phyloP scores from a whole-genome alignment of 2,329 filamentous ascomycete species.

The Aspergillus sp. region DNA sequence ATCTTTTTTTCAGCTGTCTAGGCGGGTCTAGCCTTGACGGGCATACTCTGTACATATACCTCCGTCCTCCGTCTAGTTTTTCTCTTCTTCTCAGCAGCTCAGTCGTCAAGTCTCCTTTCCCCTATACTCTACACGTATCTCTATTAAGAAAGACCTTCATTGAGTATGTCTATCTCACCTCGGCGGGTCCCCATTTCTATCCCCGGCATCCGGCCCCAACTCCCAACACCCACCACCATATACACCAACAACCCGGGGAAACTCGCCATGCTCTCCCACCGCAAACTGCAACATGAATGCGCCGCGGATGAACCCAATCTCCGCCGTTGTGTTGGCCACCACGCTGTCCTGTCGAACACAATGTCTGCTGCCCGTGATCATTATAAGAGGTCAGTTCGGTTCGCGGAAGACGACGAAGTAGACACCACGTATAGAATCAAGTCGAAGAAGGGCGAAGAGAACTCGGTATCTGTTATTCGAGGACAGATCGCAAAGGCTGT shows the following conservation, averaged over 20 bases:
- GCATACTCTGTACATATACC: background rate
- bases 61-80: background rate
- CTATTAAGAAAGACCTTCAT: no score
- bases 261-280: slow-evolving; percentile 9
- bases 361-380: background rate
- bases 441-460: background rate
- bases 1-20: no score
- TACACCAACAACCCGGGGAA: background rate
- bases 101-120: no score
- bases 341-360: background rate
- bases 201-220: no score
- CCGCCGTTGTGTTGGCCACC: slow-evolving; percentile 18
- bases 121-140: no score
- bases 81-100: background rate
- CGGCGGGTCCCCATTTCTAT: no score
- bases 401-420: background rate
- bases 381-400: background rate
- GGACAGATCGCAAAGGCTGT: slow-evolving; percentile 9
- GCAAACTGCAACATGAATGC: slow-evolving; percentile 11
- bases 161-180: no score
- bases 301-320: slow-evolving; percentile 13
- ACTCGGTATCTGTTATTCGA: slow-evolving; percentile 3
- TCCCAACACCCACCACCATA: background rate
- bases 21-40: no score
- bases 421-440: background rate